Percentiles rank a stretch among this genome's conserved stretches.
These are phyloP conservation scores for Ottelia alismoides DNA, from an alignment of 106 monocot species.

Conservation along the genomic window DNA sequence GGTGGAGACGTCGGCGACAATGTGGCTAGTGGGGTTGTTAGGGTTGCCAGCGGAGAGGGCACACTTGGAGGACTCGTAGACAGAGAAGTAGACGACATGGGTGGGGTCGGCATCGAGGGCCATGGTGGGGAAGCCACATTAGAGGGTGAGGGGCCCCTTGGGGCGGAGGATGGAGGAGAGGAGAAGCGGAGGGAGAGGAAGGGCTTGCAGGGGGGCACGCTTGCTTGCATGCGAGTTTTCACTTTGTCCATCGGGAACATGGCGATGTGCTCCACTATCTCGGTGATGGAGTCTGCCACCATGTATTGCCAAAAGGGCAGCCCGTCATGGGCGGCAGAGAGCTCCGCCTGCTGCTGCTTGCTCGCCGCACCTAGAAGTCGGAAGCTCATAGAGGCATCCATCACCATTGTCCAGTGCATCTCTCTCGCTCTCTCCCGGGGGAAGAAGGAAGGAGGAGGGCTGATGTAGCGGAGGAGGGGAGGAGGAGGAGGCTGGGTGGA, in stretches of 20 bases:
- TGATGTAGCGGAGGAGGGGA: too few relatives aligned
- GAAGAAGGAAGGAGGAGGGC: too few relatives aligned
- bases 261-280: constrained; percentile 77
- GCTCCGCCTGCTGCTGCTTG: constrained; percentile 5
- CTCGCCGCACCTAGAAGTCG: too few relatives aligned
- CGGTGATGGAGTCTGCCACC: constrained; percentile 82
- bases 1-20: constrained; percentile 61
- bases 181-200: constrained; percentile 28
- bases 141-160: constrained; percentile 51
- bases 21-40: constrained; percentile 31
- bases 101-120: constrained; percentile 83
- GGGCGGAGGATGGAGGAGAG: constrained; percentile 21
- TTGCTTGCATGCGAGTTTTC: constrained; percentile 85
- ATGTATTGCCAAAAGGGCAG: constrained; percentile 81
- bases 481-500: too few relatives aligned
- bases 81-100: constrained; percentile 89
- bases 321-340: constrained; percentile 44
- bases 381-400: too few relatives aligned
- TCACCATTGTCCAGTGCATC: too few relatives aligned
- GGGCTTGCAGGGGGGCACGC: constrained; percentile 15
- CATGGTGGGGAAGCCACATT: constrained; percentile 83
- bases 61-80: constrained; percentile 65
- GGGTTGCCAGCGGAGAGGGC: constrained; percentile 37
- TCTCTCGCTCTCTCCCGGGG: too few relatives aligned
- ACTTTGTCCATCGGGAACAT: constrained; percentile 95